Conservation (phyloP, 306 rosid species). For the Crataegus laevigata region DNA sequence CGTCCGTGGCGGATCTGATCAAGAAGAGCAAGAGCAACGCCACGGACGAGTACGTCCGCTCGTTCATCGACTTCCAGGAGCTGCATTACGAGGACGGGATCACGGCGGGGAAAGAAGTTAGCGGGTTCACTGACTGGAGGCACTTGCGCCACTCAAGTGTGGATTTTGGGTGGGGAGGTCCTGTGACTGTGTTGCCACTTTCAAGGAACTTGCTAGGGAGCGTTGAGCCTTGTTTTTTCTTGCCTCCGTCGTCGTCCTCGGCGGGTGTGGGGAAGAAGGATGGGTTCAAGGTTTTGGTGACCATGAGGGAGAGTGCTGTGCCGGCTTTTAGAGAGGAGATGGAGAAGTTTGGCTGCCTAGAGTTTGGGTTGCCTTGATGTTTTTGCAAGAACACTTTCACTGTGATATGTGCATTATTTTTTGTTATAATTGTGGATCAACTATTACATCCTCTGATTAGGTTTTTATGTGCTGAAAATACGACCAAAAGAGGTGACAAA, state of each 20-base stretch:
- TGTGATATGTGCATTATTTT: neutral
- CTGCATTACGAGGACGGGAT: conserved; percentile 54
- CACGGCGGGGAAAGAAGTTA: conserved; percentile 61
- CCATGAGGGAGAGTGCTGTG: conserved; percentile 44
- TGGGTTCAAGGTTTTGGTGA: conserved; percentile 65
- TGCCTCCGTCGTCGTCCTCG: conserved; percentile 48
- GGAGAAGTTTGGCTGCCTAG: conserved; percentile 24
- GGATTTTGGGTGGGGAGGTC: conserved; percentile 97
- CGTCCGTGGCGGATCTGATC: conserved; percentile 64
- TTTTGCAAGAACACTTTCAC: neutral
- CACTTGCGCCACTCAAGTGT: conserved; percentile 77
- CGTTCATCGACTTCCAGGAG: conserved; percentile 62
- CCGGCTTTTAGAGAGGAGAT: conserved; percentile 53
- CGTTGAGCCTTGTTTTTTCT: conserved; percentile 72
- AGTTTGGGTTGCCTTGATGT: conserved; percentile 7
- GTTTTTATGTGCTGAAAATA: no score
- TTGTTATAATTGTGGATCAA: no score
- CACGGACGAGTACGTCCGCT: conserved; percentile 57
- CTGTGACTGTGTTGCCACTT: conserved; percentile 72
- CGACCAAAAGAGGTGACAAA: no score
- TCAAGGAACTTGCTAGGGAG: conserved; percentile 64
- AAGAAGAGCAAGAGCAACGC: conserved; percentile 68
- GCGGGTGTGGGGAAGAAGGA: conserved; percentile 11
- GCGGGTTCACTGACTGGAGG: conserved; percentile 91
- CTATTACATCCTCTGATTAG: no score